These are phyloP conservation scores for Domatiomyces catenatus DNA, from an alignment of 2,329 filamentous ascomycete species.

Conservation along the genomic window DNA sequence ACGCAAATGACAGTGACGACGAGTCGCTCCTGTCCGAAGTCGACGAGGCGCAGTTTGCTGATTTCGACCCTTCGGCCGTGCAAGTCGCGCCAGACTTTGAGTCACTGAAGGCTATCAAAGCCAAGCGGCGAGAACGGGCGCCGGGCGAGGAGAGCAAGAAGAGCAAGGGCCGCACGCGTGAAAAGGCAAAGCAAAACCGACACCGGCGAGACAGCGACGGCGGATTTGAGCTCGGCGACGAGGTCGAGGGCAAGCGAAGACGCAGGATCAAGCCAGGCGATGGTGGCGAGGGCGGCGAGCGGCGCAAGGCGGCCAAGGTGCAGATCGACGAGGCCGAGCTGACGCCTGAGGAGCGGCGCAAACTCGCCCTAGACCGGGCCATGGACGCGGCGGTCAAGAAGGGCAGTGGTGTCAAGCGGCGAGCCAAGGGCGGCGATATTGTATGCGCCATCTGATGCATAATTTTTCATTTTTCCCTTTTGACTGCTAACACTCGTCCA, in stretches of 20 bases:
- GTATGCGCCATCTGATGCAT: constrained; percentile 37
- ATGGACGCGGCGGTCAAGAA: constrained; percentile 83
- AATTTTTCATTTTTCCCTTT: background rate
- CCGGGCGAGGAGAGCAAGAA: constrained; percentile 52
- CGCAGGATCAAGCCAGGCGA: constrained; percentile 33
- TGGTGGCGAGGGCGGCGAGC: constrained; percentile 35
- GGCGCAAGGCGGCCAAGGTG: constrained; percentile 35
- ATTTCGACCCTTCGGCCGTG: constrained; percentile 47
- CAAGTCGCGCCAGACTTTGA: constrained; percentile 47
- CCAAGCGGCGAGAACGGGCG: constrained; percentile 50
- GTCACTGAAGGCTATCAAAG: constrained; percentile 45
- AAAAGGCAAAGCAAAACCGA: constrained; percentile 41
- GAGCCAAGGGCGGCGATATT: constrained; percentile 72
- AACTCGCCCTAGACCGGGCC: constrained; percentile 67
- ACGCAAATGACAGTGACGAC: constrained; percentile 38
- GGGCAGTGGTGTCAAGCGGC: constrained; percentile 48
- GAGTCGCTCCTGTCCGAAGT: constrained; percentile 50
- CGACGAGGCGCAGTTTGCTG: constrained; percentile 49
- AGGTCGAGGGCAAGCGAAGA: constrained; percentile 39
- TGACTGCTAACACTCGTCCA: constrained; percentile 24
- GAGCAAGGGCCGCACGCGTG: constrained; percentile 39
- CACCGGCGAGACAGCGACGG: constrained; percentile 48
- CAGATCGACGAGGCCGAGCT: constrained; percentile 62
- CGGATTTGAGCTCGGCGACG: constrained; percentile 32
- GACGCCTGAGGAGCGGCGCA: constrained; percentile 54